Conservation (phyloP, 495 filamentous ascomycete species). For the Lepraria neglecta region DNA sequence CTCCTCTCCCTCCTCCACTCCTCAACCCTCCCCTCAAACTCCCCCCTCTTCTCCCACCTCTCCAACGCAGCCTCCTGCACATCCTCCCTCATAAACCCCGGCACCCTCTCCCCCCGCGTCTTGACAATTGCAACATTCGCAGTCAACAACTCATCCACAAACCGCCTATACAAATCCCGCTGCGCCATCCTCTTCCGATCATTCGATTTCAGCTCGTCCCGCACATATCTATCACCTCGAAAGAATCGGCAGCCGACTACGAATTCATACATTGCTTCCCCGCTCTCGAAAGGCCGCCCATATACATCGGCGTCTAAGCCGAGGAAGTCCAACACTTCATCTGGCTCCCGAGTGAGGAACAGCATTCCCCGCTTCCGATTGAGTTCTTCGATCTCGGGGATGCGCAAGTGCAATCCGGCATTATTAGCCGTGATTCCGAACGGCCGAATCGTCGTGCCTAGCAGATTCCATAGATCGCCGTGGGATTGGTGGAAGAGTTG, state of each 20-base stretch:
- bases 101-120: not conserved
- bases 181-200: constrained; percentile 28
- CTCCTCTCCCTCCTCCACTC: constrained; percentile 23
- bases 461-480: constrained; percentile 60
- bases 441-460: constrained; percentile 53
- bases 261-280: constrained; percentile 53
- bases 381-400: constrained; percentile 53
- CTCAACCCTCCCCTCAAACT: constrained; percentile 15
- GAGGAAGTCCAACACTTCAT: constrained; percentile 50
- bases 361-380: constrained; percentile 51
- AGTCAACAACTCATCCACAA: constrained; percentile 27
- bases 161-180: constrained; percentile 23
- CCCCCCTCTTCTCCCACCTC: constrained; percentile 17
- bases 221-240: constrained; percentile 17
- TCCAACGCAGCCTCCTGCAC: constrained; percentile 18
- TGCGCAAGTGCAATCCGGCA: constrained; percentile 51
- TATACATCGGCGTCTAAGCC: constrained; percentile 43
- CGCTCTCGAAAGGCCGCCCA: constrained; percentile 41
- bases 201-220: constrained; percentile 24
- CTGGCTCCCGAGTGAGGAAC: constrained; percentile 49
- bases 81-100: constrained; percentile 7
- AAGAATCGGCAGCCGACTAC: constrained; percentile 49
- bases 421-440: constrained; percentile 60
- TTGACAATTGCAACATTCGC: not conserved
- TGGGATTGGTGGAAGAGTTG: constrained; percentile 54